Base-by-base conservation (phyloP, 1,284 basidiomycete genomes). In the Leccinum subatratum region DNA sequence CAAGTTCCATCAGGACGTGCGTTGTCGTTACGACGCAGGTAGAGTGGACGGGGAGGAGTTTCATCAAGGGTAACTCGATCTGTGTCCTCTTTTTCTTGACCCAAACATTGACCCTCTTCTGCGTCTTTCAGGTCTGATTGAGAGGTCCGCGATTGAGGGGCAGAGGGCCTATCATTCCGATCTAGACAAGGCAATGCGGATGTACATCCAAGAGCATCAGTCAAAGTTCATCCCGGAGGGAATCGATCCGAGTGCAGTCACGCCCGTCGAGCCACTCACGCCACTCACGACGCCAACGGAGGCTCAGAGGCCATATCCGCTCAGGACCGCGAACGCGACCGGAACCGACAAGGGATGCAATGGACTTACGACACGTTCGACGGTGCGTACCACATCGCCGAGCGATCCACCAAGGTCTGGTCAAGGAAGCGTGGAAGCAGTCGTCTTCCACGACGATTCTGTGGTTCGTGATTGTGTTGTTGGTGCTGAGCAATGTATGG, bases 11-110 rank as follows among this genome's bases (percentile, higher is more conserved):
- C 64, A 86, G 89, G 4, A 91, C 92, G 2, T 87, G 85, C 63
- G 86, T 99, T 14, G 72, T 94, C 8, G 94, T 99, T 4, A 96
- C 94, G 45, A 95, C 93, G 7, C 87, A 92, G 70, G 94, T 98
- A 3, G 96, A 98, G 69, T 99, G 96, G 96, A 94, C 91, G 0
- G 96, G 96, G 25, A 85, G 95, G 71, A 96, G 94, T 78, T 98
- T 98, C 81, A 93, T 99, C 78, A 96, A 94, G 79, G 91, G 95
- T 94, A 69, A 71, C 25, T 34, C 58, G 4, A 1, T 14, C 12
- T 30, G 37, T 54, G 14, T 61, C 64, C 45, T 7, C 32, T 61
- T 48, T 9, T 62, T 63, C 62, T 62, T 16, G 18, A 63, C 11
- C 28, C 32, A 62, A 7, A 63, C 60, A 12, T 14, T 67, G 37